Evolutionary conservation across 257 asterid species (phyloP).

Genomic region (Agastache rugosa): DNA sequence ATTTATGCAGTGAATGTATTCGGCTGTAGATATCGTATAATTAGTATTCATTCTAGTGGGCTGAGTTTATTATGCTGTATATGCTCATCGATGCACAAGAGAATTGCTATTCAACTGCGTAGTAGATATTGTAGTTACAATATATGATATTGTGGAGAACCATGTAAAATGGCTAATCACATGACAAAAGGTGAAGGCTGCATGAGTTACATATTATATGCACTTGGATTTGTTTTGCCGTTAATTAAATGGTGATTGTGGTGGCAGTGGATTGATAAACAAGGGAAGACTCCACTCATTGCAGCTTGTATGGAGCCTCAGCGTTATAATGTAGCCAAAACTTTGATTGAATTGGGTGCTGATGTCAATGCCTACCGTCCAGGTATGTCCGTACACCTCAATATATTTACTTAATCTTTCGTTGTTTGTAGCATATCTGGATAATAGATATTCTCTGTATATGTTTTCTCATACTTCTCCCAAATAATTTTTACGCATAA

Average conservation of each 20-base stretch:
- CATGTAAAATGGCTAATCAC: constrained; percentile 2
- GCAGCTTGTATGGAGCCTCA: constrained; percentile 77
- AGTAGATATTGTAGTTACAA: background rate
- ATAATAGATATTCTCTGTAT: background rate
- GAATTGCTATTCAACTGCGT: background rate
- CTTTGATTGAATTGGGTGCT: constrained; percentile 92
- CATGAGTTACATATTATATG: background rate
- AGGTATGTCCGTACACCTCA: constrained; percentile 50
- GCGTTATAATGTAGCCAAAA: constrained; percentile 76
- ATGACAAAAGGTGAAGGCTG: constrained; percentile 7
- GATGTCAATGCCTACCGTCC: constrained; percentile 82
- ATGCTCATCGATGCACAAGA: background rate
- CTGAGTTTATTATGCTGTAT: background rate
- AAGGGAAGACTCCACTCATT: constrained; percentile 88
- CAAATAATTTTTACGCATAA: background rate
- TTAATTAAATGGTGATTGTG: constrained; percentile 36
- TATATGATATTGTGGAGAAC: background rate
- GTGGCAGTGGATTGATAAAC: constrained; percentile 85
- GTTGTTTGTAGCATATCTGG: background rate
- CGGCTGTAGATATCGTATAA: background rate
- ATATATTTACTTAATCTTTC: constrained; percentile 22
- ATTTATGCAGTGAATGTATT: background rate
- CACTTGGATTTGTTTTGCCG: background rate
- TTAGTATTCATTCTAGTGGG: background rate
- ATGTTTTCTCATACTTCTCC: constrained; percentile 16